These are phyloP conservation scores for Chlorella vulgaris DNA, from an alignment of 139 green algal species.

Conservation along the genomic window DNA sequence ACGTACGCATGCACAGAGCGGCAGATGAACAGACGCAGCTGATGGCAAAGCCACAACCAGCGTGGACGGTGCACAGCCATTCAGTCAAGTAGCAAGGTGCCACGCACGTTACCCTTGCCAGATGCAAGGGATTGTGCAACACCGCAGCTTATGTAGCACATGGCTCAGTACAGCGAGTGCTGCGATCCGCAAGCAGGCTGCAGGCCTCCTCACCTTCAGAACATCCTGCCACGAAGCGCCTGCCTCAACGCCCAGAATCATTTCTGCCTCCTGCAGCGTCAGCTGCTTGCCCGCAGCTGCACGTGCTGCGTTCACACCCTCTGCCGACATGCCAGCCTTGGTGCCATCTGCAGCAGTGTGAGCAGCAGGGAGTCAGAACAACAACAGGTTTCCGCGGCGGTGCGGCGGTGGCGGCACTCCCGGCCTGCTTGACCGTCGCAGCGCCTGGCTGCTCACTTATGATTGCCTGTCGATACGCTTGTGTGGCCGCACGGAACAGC, in stretches of 20 bases:
- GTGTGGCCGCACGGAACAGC: slow-evolving; percentile 77
- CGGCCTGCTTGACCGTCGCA: too few relatives aligned
- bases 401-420: too few relatives aligned
- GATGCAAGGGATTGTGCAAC: neutral
- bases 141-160: neutral
- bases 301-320: slow-evolving; percentile 57
- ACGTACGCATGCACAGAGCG: neutral
- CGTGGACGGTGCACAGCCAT: neutral
- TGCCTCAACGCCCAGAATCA: slow-evolving; percentile 74
- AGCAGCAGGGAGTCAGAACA: neutral
- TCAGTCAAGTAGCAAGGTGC: neutral
- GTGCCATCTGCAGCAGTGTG: slow-evolving; percentile 68
- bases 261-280: slow-evolving; percentile 74
- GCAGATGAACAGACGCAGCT: neutral
- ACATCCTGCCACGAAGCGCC: slow-evolving; percentile 75
- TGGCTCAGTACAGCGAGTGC: neutral
- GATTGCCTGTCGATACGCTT: slow-evolving; percentile 86
- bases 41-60: neutral
- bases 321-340: slow-evolving; percentile 74
- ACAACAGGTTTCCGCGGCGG: too few relatives aligned
- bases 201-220: slow-evolving; percentile 63
- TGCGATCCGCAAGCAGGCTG: neutral
- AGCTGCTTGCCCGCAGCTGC: slow-evolving; percentile 53
- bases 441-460: slow-evolving; percentile 71
- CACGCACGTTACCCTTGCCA: neutral